Conservation (phyloP, 306 rosid genomes). For the Prunus mongolica region DNA sequence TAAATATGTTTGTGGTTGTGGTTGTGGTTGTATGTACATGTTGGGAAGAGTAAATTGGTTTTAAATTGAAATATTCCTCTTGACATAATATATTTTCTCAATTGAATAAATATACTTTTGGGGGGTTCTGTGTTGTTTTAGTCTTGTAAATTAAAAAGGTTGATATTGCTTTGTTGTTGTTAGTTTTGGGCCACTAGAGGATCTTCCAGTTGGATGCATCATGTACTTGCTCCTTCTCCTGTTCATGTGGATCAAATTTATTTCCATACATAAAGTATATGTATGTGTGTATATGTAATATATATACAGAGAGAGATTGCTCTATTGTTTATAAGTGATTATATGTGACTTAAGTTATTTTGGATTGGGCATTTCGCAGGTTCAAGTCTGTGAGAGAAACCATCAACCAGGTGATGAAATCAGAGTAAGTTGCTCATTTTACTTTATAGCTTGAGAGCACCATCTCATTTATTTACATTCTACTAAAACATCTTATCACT, state of each 20-base stretch:
- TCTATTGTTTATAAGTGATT: background rate
- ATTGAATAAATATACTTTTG: too few relatives aligned
- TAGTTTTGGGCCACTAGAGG: too few relatives aligned
- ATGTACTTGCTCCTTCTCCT: background rate
- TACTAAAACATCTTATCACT: background rate
- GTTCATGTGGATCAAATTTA: too few relatives aligned
- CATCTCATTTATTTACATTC: background rate
- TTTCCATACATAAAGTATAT: too few relatives aligned
- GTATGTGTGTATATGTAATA: too few relatives aligned
- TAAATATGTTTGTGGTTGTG: background rate
- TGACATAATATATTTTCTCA: background rate
- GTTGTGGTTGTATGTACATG: background rate
- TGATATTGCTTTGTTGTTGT: too few relatives aligned
- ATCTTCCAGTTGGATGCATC: background rate
- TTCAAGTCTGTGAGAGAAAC: slow-evolving; percentile 94
- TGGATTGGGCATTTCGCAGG: slow-evolving; percentile 41
- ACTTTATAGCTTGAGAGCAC: slow-evolving; percentile 4
- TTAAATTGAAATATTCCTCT: background rate
- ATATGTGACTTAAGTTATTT: slow-evolving; percentile 1
- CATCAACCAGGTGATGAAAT: slow-evolving; percentile 94
- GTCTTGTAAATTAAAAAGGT: too few relatives aligned
- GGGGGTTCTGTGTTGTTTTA: too few relatives aligned
- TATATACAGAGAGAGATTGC: background rate
- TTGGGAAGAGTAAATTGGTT: background rate
- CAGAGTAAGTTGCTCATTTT: slow-evolving; percentile 53